These are phyloP conservation scores for Cryptococcus sp. DNA, from an alignment of 1,284 basidiomycete species.

Conservation along the genomic window DNA sequence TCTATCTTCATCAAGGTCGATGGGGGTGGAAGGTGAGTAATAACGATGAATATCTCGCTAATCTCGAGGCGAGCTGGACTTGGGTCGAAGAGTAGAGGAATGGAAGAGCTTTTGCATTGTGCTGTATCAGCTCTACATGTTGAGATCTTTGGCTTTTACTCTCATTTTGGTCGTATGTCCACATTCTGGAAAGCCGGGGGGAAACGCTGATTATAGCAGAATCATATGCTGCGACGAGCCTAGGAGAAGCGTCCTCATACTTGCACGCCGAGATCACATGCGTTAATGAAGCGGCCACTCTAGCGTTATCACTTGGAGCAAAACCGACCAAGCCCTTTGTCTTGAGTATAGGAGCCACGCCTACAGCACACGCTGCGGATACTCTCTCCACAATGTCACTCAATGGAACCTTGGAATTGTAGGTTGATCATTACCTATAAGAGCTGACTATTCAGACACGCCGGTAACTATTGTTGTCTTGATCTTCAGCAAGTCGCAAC, in stretches of 20 bases:
- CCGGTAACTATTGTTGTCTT: slow-evolving; percentile 70
- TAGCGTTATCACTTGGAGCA: slow-evolving; percentile 51
- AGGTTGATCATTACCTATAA: slow-evolving; percentile 3
- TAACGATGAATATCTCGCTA: not conserved
- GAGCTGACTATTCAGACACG: slow-evolving; percentile 50
- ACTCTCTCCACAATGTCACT: slow-evolving; percentile 6
- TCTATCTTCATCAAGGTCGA: slow-evolving; percentile 77
- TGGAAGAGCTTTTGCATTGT: slow-evolving; percentile 56
- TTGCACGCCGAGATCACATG: slow-evolving; percentile 67
- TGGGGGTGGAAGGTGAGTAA: slow-evolving; percentile 63
- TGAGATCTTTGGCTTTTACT: slow-evolving; percentile 75
- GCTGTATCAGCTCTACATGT: slow-evolving; percentile 53
- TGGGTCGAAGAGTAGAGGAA: slow-evolving; percentile 53
- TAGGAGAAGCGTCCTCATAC: slow-evolving; percentile 60
- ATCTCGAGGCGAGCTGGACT: slow-evolving; percentile 71
- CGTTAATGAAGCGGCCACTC: slow-evolving; percentile 62
- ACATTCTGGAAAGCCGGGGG: too few relatives aligned
- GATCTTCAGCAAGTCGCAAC: slow-evolving; percentile 81
- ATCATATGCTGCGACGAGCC: slow-evolving; percentile 66
- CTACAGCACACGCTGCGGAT: slow-evolving; percentile 56
- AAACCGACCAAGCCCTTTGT: slow-evolving; percentile 53
- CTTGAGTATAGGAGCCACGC: slow-evolving; percentile 78
- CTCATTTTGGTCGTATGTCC: slow-evolving; percentile 48
- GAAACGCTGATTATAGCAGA: slow-evolving; percentile 34
- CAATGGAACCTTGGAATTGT: slow-evolving; percentile 39